These are phyloP conservation scores for Hymenoscyphus scutula DNA, from an alignment of 2,329 filamentous ascomycete genomes.

Conservation along the genomic window DNA sequence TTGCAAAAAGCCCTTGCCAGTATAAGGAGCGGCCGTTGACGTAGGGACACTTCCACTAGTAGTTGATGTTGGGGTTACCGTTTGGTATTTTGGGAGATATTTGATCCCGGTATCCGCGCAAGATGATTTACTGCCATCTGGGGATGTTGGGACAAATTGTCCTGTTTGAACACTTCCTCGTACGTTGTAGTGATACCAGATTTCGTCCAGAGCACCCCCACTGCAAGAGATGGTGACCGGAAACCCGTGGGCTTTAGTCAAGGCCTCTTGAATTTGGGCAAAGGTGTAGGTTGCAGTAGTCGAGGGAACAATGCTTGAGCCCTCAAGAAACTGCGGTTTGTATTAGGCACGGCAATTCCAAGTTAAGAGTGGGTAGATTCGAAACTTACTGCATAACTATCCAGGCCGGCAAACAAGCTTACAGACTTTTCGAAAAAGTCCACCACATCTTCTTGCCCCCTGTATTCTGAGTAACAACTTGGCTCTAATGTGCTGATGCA, in stretches of 20 bases:
- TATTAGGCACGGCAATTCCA: constrained; percentile 48
- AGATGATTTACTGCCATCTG: constrained; percentile 9
- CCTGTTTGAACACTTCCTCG: constrained; percentile 15
- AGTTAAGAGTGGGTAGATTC: not conserved
- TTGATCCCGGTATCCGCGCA: constrained; percentile 14
- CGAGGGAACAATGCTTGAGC: constrained; percentile 54
- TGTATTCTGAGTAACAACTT: constrained; percentile 59
- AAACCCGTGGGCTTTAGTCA: constrained; percentile 45
- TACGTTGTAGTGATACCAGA: constrained; percentile 42
- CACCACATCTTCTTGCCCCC: constrained; percentile 51
- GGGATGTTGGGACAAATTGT: constrained; percentile 13
- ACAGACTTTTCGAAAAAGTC: constrained; percentile 67
- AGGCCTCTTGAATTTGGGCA: constrained; percentile 41
- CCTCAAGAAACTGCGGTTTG: constrained; percentile 39
- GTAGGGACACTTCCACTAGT: constrained; percentile 19
- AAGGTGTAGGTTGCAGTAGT: constrained; percentile 41
- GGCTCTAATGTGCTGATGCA: constrained; percentile 69
- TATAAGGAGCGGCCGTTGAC: constrained; percentile 36
- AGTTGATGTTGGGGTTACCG: not conserved
- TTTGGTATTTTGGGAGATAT: not conserved
- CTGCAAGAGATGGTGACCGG: constrained; percentile 46
- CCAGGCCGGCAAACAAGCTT: constrained; percentile 53
- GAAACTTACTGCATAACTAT: constrained; percentile 15
- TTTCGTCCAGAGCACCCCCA: constrained; percentile 46
- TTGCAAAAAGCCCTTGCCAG: constrained; percentile 58